A percentile compares a stretch with the other conserved stretches of the same genome.
These are phyloP conservation scores for Eucalyptus cloeziana DNA, from an alignment of 345 rosid species.

Conservation along the genomic window DNA sequence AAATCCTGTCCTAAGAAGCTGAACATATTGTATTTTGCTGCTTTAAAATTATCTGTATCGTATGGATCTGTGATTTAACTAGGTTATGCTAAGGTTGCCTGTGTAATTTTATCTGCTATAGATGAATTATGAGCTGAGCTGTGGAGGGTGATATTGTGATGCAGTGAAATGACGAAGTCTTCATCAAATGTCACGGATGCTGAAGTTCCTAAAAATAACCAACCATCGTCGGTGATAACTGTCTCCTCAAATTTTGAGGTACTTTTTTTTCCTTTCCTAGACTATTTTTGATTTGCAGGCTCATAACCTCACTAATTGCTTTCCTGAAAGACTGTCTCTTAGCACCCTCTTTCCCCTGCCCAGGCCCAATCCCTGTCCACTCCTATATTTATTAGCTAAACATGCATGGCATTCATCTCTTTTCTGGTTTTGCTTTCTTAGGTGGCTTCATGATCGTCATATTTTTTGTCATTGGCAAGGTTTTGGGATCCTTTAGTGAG, in stretches of 20 bases:
- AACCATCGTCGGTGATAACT: slow-evolving; percentile 31
- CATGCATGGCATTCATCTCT: not conserved
- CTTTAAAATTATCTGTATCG: not conserved
- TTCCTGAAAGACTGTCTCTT: not conserved
- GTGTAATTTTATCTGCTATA: not conserved
- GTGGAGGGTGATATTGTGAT: not conserved
- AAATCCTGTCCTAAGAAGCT: not conserved
- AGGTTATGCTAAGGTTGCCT: not conserved
- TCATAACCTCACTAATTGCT: not conserved
- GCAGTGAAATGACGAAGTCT: slow-evolving; percentile 53
- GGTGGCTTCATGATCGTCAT: not conserved
- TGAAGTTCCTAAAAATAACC: slow-evolving; percentile 40
- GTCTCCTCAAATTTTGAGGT: slow-evolving; percentile 86
- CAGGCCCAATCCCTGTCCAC: not conserved
- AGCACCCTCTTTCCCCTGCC: not conserved
- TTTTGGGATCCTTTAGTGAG: not conserved
- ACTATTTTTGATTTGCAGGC: not conserved
- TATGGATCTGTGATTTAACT: not conserved
- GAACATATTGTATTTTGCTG: not conserved
- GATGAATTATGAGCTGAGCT: not conserved
- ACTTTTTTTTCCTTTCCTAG: not conserved
- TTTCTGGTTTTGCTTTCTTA: not conserved
- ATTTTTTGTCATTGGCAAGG: not conserved
- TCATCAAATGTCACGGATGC: slow-evolving; percentile 23
- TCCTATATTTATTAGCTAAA: not conserved